Conservation (phyloP, 805 yeast species). For the Candida xiaguanensis region DNA sequence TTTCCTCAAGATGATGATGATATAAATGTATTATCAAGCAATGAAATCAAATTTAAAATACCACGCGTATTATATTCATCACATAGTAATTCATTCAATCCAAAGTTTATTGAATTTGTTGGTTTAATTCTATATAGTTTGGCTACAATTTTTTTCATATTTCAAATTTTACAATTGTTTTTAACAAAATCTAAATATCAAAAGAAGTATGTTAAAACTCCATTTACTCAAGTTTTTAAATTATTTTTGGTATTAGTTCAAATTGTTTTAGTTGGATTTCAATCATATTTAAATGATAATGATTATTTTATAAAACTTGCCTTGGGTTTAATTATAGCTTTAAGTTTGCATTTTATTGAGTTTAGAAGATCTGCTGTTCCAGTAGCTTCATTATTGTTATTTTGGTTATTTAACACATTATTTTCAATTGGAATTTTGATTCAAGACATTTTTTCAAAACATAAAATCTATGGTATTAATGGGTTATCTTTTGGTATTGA, state of each 20-base stretch:
- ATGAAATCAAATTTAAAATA: neutral
- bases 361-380: conserved; percentile 35
- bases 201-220: conserved; percentile 12
- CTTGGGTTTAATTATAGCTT: conserved; percentile 16
- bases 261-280: conserved; percentile 2
- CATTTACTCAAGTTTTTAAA: conserved; percentile 13
- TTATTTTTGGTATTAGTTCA: conserved; percentile 17
- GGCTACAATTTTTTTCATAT: conserved; percentile 9
- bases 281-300: conserved; percentile 1
- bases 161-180: conserved; percentile 13
- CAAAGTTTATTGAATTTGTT: conserved; percentile 23
- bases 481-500: conserved; percentile 12
- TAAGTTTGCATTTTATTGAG: conserved; percentile 46
- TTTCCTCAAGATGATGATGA: neutral
- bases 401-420: conserved; percentile 26
- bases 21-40: neutral
- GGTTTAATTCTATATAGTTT: neutral
- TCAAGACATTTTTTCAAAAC: conserved; percentile 18
- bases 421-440: conserved; percentile 12
- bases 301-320: conserved; percentile 5
- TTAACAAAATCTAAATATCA: conserved; percentile 15
- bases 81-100: conserved; percentile 22
- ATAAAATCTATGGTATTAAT: conserved; percentile 15
- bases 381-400: conserved; percentile 35
- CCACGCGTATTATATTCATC: conserved; percentile 21